Evolutionary conservation across 2,329 filamentous ascomycete species (phyloP).

Genomic region (Leptographium lundbergii): DNA sequence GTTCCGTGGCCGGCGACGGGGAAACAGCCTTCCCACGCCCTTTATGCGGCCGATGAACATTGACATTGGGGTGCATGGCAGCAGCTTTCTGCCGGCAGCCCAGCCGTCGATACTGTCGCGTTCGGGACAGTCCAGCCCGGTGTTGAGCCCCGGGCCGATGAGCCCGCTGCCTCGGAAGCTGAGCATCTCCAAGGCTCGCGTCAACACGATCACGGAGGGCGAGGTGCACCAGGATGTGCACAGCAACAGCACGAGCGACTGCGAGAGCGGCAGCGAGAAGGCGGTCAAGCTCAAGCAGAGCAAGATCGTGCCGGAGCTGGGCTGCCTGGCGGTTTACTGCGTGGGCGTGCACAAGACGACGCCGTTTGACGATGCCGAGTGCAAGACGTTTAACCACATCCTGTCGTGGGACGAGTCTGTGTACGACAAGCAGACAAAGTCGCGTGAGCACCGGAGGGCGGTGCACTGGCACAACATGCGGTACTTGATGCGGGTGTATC

Average conservation of each 20-base stretch:
- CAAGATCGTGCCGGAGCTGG: constrained; percentile 76
- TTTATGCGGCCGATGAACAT: constrained; percentile 49
- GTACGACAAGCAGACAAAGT: constrained; percentile 69
- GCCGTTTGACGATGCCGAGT: constrained; percentile 65
- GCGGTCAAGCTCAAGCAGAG: constrained; percentile 51
- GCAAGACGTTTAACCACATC: constrained; percentile 84
- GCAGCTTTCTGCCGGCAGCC: background rate
- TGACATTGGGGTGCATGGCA: constrained; percentile 25
- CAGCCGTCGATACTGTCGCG: constrained; percentile 13
- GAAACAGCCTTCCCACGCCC: constrained; percentile 67
- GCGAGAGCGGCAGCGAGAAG: constrained; percentile 56
- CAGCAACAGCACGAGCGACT: constrained; percentile 58
- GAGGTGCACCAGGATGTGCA: constrained; percentile 35
- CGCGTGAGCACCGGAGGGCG: constrained; percentile 60
- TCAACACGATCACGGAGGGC: constrained; percentile 45
- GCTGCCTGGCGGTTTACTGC: constrained; percentile 70
- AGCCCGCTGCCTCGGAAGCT: constrained; percentile 32
- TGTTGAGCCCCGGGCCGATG: constrained; percentile 29
- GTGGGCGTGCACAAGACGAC: constrained; percentile 62
- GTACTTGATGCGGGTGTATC: constrained; percentile 89
- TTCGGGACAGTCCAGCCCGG: constrained; percentile 39
- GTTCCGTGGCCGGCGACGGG: constrained; percentile 35
- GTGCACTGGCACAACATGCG: constrained; percentile 85
- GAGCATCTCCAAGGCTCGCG: constrained; percentile 39
- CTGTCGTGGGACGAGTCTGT: constrained; percentile 88